Percentiles rank a stretch among this genome's conserved stretches.
Evolutionary conservation across 176 grass and related monocot genomes (phyloP).

Genomic region (Zizania latifolia): DNA sequence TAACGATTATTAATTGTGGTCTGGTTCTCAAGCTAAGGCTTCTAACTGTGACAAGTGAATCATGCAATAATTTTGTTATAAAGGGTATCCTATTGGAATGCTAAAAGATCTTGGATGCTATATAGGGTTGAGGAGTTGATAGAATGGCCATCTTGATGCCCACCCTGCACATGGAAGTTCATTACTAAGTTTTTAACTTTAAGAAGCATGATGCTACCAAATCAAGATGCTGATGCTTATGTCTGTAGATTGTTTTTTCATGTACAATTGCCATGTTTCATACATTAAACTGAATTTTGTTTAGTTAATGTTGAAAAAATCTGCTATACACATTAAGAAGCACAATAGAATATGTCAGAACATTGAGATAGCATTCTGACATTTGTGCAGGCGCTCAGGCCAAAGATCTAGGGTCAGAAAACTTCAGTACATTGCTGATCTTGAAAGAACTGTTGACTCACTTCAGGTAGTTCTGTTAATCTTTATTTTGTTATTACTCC

Average conservation of each 20-base stretch:
- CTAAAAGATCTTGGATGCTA: neutral
- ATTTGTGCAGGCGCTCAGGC: slow-evolving; percentile 71
- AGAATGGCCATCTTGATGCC: neutral
- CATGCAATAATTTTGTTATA: neutral
- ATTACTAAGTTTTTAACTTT: neutral
- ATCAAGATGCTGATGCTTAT: neutral
- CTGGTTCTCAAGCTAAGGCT: neutral
- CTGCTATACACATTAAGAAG: neutral
- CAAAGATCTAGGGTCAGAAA: slow-evolving; percentile 98
- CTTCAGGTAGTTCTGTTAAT: slow-evolving; percentile 58
- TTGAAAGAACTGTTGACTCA: slow-evolving; percentile 78
- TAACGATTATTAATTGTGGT: neutral
- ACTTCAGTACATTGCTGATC: slow-evolving; percentile 98
- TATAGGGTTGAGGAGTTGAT: neutral
- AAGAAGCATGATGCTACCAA: neutral
- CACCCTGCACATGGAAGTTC: neutral
- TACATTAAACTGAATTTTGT: neutral
- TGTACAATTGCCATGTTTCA: neutral
- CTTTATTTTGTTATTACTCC: slow-evolving; percentile 21
- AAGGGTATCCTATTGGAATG: neutral
- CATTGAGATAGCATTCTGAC: neutral
- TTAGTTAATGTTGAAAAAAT: slow-evolving; percentile 3
- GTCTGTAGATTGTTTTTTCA: neutral
- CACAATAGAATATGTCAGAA: neutral
- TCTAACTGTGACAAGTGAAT: slow-evolving; percentile 18